Percentiles rank a stretch among this genome's conserved stretches.
phyloP scores from a whole-genome alignment of 805 yeast species.

The Millerago galiae region DNA sequence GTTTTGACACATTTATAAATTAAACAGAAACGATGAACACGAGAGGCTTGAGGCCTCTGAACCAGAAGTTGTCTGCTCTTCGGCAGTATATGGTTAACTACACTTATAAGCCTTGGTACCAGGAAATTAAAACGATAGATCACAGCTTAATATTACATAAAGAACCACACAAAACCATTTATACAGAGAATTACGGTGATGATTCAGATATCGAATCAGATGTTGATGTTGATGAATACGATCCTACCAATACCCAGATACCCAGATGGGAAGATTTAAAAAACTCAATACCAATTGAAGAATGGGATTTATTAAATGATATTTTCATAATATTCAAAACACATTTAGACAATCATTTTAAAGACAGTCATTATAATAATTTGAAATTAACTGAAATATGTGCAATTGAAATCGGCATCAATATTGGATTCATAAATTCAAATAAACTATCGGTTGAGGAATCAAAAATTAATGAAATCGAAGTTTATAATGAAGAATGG shows the following conservation, averaged over 20 bases:
- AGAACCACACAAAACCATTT: not conserved
- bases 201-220: no score
- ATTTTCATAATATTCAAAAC: conserved; percentile 1
- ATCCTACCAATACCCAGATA: not conserved
- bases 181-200: no score
- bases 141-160: conserved; percentile 8
- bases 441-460: conserved; percentile 1
- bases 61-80: conserved; percentile 9
- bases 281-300: not conserved
- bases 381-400: conserved; percentile 6
- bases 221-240: not conserved
- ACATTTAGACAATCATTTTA: not conserved
- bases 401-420: conserved; percentile 9
- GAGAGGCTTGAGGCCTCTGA: conserved; percentile 12
- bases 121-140: conserved; percentile 1
- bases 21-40: not conserved
- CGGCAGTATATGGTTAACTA: conserved; percentile 1
- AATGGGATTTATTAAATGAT: conserved; percentile 4
- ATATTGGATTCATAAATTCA: conserved; percentile 6
- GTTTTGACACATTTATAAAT: no score
- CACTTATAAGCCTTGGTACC: not conserved
- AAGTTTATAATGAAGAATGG: conserved; percentile 1
- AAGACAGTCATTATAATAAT: not conserved
- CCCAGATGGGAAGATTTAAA: not conserved
- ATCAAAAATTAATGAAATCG: conserved; percentile 4